Conservation (phyloP, 2,329 filamentous ascomycete species). For the Colletotrichum sp. region DNA sequence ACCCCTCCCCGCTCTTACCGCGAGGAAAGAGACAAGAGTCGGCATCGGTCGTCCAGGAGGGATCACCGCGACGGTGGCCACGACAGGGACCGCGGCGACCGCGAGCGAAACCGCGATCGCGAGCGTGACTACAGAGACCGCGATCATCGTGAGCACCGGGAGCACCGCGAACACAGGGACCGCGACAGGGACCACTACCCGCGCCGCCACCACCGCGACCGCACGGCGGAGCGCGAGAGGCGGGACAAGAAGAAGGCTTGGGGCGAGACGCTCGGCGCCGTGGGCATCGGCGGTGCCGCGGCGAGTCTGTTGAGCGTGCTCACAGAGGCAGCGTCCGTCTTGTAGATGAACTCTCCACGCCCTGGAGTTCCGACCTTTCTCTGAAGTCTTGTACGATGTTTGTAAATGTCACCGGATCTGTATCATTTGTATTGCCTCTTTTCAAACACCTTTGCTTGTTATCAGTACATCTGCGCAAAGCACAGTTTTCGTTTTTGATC, state of each 20-base stretch:
- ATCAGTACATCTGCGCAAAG: not conserved
- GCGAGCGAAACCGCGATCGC: conserved; percentile 44
- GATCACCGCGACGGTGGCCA: conserved; percentile 26
- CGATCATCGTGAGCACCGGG: conserved; percentile 34
- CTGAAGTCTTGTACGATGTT: not conserved
- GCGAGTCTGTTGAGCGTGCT: conserved; percentile 63
- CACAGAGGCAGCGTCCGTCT: conserved; percentile 56
- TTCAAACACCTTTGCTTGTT: not conserved
- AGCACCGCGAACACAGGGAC: conserved; percentile 36
- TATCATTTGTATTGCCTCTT: not conserved
- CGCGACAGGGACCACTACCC: conserved; percentile 43
- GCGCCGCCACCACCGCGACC: conserved; percentile 33
- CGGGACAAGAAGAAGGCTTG: conserved; percentile 50
- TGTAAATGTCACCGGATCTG: not conserved
- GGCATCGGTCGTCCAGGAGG: conserved; percentile 23
- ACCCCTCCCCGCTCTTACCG: conserved; percentile 30
- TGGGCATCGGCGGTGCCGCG: conserved; percentile 65
- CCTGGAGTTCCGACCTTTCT: not conserved
- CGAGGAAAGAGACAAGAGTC: conserved; percentile 37
- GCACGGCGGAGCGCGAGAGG: conserved; percentile 26
- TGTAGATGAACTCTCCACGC: conserved; percentile 14
- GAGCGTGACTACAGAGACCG: conserved; percentile 34
- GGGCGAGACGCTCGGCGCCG: conserved; percentile 61
- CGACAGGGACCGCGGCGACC: conserved; percentile 38
- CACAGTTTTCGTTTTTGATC: not conserved